These are phyloP conservation scores for Suhomyces ambrosiae DNA, from an alignment of 1,139 yeast species.

Conservation along the genomic window DNA sequence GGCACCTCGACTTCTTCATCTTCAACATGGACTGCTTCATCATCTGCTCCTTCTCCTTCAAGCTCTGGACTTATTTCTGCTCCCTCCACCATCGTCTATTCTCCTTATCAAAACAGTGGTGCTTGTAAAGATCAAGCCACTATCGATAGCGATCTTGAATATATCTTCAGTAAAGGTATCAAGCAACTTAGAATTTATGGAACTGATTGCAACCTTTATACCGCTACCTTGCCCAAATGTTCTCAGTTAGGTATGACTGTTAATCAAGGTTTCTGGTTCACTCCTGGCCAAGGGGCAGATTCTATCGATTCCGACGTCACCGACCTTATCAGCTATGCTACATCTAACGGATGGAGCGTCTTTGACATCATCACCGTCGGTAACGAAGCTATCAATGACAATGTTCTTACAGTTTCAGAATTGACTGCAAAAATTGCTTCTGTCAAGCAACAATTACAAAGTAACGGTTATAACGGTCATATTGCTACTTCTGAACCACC, in stretches of 20 bases:
- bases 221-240: constrained; percentile 66
- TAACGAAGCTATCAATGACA: constrained; percentile 77
- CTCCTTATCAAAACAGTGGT: constrained; percentile 73
- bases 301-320: constrained; percentile 64
- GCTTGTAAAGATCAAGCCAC: constrained; percentile 61
- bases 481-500: constrained; percentile 91
- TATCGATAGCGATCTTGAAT: constrained; percentile 60
- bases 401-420: constrained; percentile 58
- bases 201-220: constrained; percentile 75
- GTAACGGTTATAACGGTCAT: constrained; percentile 76
- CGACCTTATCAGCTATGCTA: constrained; percentile 54
- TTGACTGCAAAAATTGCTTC: constrained; percentile 62
- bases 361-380: constrained; percentile 80
- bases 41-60: constrained; percentile 21
- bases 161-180: constrained; percentile 64
- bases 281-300: constrained; percentile 56
- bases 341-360: constrained; percentile 63
- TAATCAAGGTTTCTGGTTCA: constrained; percentile 88
- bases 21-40: constrained; percentile 21
- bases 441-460: constrained; percentile 57
- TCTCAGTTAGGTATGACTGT: constrained; percentile 64
- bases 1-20: constrained; percentile 13
- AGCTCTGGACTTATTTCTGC: constrained; percentile 25
- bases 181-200: constrained; percentile 74
- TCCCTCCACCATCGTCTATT: constrained; percentile 69